These are phyloP conservation scores for Argentina anserina DNA, from an alignment of 306 rosid species.

Conservation along the genomic window DNA sequence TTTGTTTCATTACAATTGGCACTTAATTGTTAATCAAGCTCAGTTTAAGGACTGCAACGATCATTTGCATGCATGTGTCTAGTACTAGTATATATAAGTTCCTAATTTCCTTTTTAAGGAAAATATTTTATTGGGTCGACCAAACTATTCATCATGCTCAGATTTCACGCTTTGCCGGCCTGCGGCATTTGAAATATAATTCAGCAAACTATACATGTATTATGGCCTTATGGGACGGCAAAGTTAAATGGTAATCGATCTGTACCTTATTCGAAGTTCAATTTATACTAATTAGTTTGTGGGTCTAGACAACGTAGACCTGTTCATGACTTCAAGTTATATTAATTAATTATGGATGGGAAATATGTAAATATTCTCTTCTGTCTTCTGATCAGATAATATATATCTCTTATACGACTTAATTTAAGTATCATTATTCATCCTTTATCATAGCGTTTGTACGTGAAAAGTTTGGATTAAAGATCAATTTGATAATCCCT, in stretches of 20 bases:
- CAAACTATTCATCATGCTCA: neutral
- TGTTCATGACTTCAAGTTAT: neutral
- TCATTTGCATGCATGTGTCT: neutral
- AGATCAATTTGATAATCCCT: neutral
- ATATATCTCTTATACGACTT: neutral
- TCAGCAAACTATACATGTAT: neutral
- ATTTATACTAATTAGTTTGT: neutral
- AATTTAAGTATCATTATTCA: neutral
- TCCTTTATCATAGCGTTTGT: neutral
- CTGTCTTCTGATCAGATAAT: neutral
- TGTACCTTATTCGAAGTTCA: neutral
- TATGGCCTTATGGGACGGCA: neutral
- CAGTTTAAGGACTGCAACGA: neutral
- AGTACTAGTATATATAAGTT: neutral
- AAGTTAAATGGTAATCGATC: neutral
- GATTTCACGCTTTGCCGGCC: neutral
- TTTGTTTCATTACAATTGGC: neutral
- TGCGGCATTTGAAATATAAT: neutral
- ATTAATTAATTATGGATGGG: neutral
- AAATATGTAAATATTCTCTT: neutral
- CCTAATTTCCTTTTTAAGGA: neutral
- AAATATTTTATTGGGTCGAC: neutral
- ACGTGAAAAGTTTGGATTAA: neutral
- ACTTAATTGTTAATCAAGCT: neutral
- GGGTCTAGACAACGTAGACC: neutral